These are phyloP conservation scores for Moesziomyces globuligerus DNA, from an alignment of 1,284 basidiomycete genomes.

Conservation along the genomic window DNA sequence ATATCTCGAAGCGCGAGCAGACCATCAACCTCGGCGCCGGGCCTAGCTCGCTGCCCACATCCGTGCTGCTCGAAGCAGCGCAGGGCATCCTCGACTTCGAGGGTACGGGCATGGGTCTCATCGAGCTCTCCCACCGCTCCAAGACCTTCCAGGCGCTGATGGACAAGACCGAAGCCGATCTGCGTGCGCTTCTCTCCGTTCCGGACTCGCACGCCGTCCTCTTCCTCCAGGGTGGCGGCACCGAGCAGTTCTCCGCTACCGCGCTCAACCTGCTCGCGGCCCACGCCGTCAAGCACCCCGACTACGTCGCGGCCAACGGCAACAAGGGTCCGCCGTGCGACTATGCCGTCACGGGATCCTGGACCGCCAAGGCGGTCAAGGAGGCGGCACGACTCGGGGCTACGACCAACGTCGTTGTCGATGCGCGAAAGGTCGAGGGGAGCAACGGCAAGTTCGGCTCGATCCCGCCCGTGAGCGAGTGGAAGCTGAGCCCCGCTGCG, in stretches of 20 bases:
- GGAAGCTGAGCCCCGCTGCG: slow-evolving; percentile 75
- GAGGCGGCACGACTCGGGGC: slow-evolving; percentile 59
- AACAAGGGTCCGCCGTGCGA: slow-evolving; percentile 60
- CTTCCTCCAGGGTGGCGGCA: slow-evolving; percentile 65
- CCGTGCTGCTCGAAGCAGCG: slow-evolving; percentile 62
- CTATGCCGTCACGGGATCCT: slow-evolving; percentile 63
- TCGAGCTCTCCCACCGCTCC: slow-evolving; percentile 66
- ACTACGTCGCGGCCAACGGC: slow-evolving; percentile 45
- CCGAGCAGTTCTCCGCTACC: slow-evolving; percentile 65
- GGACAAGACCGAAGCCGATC: slow-evolving; percentile 60
- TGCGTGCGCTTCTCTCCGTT: slow-evolving; percentile 57
- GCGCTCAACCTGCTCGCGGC: slow-evolving; percentile 64
- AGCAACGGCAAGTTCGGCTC: slow-evolving; percentile 74
- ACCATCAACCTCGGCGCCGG: slow-evolving; percentile 67
- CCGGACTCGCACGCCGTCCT: slow-evolving; percentile 62
- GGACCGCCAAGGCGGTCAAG: slow-evolving; percentile 63
- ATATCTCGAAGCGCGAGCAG: slow-evolving; percentile 45
- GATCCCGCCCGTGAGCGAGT: slow-evolving; percentile 79
- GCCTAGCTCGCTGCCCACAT: slow-evolving; percentile 62
- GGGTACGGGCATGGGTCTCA: slow-evolving; percentile 62
- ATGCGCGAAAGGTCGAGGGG: slow-evolving; percentile 50
- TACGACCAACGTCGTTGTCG: slow-evolving; percentile 53
- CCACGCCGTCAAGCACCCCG: slow-evolving; percentile 58
- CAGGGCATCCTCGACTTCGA: slow-evolving; percentile 63
- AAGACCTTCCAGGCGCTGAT: slow-evolving; percentile 61